phyloP scores from a whole-genome alignment of 208 protist species.

The Trypanosoma brucei region DNA sequence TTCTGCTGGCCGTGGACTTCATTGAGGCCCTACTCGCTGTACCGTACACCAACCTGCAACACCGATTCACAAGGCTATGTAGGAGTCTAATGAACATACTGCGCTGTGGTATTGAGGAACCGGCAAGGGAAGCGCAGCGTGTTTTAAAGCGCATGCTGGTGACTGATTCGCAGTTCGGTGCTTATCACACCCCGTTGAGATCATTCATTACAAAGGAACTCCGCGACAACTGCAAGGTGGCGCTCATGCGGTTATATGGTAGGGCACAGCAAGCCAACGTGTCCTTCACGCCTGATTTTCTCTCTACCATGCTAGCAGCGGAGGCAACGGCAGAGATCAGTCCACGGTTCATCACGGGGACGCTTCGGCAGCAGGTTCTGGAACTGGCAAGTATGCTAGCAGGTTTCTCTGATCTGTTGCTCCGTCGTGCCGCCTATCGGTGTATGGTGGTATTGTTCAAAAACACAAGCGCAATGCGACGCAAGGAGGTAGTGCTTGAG shows the following conservation, averaged over 20 bases:
- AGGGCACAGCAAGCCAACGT: slow-evolving; percentile 53
- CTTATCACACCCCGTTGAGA: slow-evolving; percentile 63
- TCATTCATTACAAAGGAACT: slow-evolving; percentile 83
- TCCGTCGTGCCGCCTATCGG: slow-evolving; percentile 70
- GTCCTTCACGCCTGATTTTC: slow-evolving; percentile 63
- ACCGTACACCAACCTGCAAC: slow-evolving; percentile 68
- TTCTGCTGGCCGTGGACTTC: slow-evolving; percentile 61
- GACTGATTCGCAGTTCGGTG: slow-evolving; percentile 40
- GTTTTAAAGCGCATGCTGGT: slow-evolving; percentile 72
- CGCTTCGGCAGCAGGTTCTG: slow-evolving; percentile 55
- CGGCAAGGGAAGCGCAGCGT: slow-evolving; percentile 64
- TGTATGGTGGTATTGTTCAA: slow-evolving; percentile 81
- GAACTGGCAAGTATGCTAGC: slow-evolving; percentile 73
- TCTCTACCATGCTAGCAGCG: slow-evolving; percentile 71
- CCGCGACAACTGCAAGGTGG: slow-evolving; percentile 75
- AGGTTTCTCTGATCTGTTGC: slow-evolving; percentile 50
- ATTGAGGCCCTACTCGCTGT: slow-evolving; percentile 81
- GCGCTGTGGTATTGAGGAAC: slow-evolving; percentile 66
- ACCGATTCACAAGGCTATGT: slow-evolving; percentile 81
- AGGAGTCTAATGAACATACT: slow-evolving; percentile 67
- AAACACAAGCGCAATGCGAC: slow-evolving; percentile 57
- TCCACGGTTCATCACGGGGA: slow-evolving; percentile 62
- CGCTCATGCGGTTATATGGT: slow-evolving; percentile 75
- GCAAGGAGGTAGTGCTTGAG: slow-evolving; percentile 81
- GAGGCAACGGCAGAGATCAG: slow-evolving; percentile 71